Conservation (phyloP, 257 asterid genomes). For the Asclepias syriaca region DNA sequence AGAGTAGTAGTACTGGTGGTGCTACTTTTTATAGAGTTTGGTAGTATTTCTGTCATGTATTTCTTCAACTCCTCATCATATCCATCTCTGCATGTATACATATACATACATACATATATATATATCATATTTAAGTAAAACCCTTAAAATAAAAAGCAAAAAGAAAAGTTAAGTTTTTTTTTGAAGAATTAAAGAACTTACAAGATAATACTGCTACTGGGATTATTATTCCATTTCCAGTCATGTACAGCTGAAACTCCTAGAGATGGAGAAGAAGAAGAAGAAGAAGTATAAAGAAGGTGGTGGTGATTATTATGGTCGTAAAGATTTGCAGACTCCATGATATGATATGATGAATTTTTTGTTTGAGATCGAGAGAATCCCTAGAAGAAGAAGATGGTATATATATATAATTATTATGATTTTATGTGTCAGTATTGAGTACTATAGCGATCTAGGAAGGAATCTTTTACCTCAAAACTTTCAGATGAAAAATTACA, state of each 20-base stretch:
- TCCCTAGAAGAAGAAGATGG: constrained; percentile 1
- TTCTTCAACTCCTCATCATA: constrained; percentile 9
- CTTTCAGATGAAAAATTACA: neutral
- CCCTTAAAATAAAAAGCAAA: neutral
- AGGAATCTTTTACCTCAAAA: constrained; percentile 8
- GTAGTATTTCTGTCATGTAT: constrained; percentile 16
- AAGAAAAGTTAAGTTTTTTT: neutral
- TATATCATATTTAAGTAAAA: neutral
- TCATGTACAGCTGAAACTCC: constrained; percentile 13
- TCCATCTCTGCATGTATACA: constrained; percentile 8
- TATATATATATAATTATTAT: constrained; percentile 2
- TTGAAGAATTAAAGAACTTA: constrained; percentile 11
- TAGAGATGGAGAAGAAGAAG: constrained; percentile 2
- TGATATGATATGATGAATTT: constrained; percentile 2
- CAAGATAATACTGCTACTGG: constrained; percentile 11
- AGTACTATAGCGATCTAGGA: neutral
- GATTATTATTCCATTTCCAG: constrained; percentile 11
- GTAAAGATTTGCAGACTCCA: constrained; percentile 31
- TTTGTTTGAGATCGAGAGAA: constrained; percentile 1
- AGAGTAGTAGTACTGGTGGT: no score
- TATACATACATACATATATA: neutral
- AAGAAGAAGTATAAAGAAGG: constrained; percentile 12
- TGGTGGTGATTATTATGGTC: constrained; percentile 18
- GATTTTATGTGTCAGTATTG: neutral
- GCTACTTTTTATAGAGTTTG: constrained; percentile 2